phyloP scores from a whole-genome alignment of 192 early-diverging fungal species.

The Kappamyces sp. region DNA sequence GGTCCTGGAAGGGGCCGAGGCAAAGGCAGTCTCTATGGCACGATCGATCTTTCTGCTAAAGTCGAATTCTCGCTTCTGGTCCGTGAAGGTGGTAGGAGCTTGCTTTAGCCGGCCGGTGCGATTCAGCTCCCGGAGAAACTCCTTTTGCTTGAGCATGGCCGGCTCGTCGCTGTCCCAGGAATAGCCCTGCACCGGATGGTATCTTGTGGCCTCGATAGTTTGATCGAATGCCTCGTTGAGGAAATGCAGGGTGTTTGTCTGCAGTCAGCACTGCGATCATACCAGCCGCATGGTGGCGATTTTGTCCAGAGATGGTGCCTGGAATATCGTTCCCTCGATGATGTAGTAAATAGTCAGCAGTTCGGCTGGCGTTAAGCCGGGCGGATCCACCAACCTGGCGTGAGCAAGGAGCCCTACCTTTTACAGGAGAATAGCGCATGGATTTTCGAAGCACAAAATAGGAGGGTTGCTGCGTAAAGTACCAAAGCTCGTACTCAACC shows the following conservation, averaged over 20 bases:
- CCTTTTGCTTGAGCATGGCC: neutral
- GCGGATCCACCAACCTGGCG: constrained; percentile 14
- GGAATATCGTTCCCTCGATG: constrained; percentile 47
- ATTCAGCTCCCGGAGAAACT: neutral
- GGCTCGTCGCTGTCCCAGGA: constrained; percentile 18
- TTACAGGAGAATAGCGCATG: constrained; percentile 20
- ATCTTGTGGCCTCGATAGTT: neutral
- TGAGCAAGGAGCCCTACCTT: constrained; percentile 20
- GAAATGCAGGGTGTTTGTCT: constrained; percentile 19
- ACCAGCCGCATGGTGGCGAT: constrained; percentile 40
- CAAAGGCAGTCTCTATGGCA: no score
- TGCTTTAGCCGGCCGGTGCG: no score
- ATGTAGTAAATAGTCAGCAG: constrained; percentile 42
- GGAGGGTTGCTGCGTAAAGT: constrained; percentile 17
- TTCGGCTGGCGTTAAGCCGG: constrained; percentile 22
- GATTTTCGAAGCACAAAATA: constrained; percentile 38
- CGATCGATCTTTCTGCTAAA: no score
- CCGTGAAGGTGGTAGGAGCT: no score
- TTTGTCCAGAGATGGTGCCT: constrained; percentile 37
- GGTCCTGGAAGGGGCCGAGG: no score
- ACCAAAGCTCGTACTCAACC: constrained; percentile 26
- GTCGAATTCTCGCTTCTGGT: no score
- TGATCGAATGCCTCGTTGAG: constrained; percentile 23
- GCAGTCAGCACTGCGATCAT: constrained; percentile 8
- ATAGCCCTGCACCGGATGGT: constrained; percentile 23